Evolutionary conservation across 2,329 filamentous ascomycete genomes (phyloP).

Genomic region (Trichoderma koningii): DNA sequence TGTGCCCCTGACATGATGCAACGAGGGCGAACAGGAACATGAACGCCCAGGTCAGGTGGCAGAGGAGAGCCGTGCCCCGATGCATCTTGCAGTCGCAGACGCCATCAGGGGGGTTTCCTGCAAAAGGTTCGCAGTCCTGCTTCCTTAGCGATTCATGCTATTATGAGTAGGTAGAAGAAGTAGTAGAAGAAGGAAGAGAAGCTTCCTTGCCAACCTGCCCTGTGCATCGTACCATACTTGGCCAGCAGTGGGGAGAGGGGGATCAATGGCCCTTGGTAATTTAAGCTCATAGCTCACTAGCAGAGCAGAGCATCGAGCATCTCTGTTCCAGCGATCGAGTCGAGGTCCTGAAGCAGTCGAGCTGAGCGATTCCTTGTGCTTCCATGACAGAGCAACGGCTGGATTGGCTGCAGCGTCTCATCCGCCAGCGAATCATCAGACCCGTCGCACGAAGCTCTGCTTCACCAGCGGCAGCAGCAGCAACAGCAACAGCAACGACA

Average conservation of each 20-base stretch:
- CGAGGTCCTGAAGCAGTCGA: neutral
- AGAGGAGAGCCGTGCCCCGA: slow-evolving; percentile 8
- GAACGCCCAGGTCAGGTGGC: neutral
- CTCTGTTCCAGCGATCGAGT: slow-evolving; percentile 3
- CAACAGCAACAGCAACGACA: too few species aligned
- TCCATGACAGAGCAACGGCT: neutral
- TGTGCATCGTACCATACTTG: neutral
- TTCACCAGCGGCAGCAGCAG: too few species aligned
- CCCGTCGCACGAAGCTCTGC: slow-evolving; percentile 5
- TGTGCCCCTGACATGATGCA: slow-evolving; percentile 25
- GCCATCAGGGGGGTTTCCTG: slow-evolving; percentile 2
- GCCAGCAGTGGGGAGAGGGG: neutral
- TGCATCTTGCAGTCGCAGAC: slow-evolving; percentile 20
- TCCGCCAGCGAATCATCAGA: slow-evolving; percentile 1
- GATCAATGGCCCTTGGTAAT: neutral
- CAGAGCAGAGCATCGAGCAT: neutral
- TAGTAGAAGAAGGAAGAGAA: neutral
- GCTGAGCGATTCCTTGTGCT: neutral
- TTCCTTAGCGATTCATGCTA: neutral
- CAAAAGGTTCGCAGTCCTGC: slow-evolving; percentile 5
- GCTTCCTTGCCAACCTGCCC: too few species aligned
- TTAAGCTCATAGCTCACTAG: slow-evolving; percentile 10
- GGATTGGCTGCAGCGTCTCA: neutral
- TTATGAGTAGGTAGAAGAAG: neutral
- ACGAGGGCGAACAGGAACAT: slow-evolving; percentile 18